Percentiles rank a stretch among this genome's conserved stretches.
phyloP scores from a whole-genome alignment of 129 eudicot genomes.

The Tanacetum coccineum region DNA sequence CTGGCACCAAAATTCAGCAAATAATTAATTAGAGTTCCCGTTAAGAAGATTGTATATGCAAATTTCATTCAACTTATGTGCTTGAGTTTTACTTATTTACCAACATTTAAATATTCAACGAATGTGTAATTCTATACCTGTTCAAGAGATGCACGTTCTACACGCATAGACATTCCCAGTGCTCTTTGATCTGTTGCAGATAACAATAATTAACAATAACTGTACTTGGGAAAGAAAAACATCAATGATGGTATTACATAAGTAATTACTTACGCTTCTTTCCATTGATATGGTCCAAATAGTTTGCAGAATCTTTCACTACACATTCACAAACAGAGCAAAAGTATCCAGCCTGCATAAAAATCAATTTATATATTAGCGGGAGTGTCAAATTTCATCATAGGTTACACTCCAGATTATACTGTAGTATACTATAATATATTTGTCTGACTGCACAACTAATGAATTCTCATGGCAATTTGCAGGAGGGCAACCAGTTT shows the following conservation, averaged over 20 bases:
- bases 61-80: background rate
- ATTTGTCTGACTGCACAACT: background rate
- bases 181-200: conserved; percentile 91
- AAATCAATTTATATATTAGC: conserved; percentile 2
- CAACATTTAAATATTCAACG: background rate
- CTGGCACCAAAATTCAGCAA: background rate
- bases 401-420: too few relatives aligned
- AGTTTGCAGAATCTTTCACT: conserved; percentile 97
- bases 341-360: conserved; percentile 95
- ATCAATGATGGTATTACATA: background rate
- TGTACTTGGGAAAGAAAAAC: background rate
- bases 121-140: conserved; percentile 51
- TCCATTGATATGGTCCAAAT: conserved; percentile 97
- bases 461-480: background rate
- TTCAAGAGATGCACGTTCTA: conserved; percentile 89
- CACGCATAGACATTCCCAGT: conserved; percentile 98
- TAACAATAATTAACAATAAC: conserved; percentile 6
- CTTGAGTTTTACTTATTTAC: background rate
- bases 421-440: background rate
- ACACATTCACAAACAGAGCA: conserved; percentile 99
- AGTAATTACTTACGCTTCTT: conserved; percentile 78
- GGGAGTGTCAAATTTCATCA: too few relatives aligned
- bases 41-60: background rate
- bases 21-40: background rate
- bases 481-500: background rate